Evolutionary conservation across 2,329 filamentous ascomycete species (phyloP), one percentile per base, ranked within the genome.

Genomic region (Diaporthe caulivora): DNA sequence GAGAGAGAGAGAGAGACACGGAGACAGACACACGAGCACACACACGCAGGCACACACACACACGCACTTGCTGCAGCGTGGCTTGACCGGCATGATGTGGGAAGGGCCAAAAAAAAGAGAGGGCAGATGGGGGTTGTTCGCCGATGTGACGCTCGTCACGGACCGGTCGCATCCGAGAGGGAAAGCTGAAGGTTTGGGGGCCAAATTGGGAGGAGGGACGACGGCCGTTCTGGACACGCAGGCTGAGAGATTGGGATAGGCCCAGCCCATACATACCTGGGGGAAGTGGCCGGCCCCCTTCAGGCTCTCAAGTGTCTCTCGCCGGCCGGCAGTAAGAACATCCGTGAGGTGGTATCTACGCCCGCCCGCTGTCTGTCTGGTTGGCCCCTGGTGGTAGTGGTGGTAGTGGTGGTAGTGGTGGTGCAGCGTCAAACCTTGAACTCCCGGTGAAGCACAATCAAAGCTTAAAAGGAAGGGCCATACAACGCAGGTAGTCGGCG

Each of bases 41-140:
- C 37, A 13, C 37, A 40, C 37, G 17, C 57, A 47, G 40, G 17
- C 62, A 53, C 29, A 24, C 44, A 40, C 31, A 51, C 62, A 24
- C 10, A 47, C 60, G 17, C 55, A 10, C 34, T 17, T 17, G 47
- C 24, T 67, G 47, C 40, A 51, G 21, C 44, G 44, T 49, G 40
- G 60, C 62, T 65, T 26, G 29, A 21, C 31, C 62, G 62, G 62
- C 44, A 49, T 44, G 44, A 26, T 29, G 62, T 53, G 62, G 44
- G 62, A 51, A 65, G 62, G 62, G 62, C 62, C n/a, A n/a, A 65
- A 65, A 65, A 65, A 65, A 10, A 44, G 49, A 49, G 49, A 49
- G 26, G 29, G 29, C 47, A 51, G 44, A 51, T 34, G 29, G 62
- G 62, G 62, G 51, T 40, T 40, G 37, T 67, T 67, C 40, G 47